phyloP scores from a whole-genome alignment of 495 filamentous ascomycete species.

The Podospora pseudocomata region DNA sequence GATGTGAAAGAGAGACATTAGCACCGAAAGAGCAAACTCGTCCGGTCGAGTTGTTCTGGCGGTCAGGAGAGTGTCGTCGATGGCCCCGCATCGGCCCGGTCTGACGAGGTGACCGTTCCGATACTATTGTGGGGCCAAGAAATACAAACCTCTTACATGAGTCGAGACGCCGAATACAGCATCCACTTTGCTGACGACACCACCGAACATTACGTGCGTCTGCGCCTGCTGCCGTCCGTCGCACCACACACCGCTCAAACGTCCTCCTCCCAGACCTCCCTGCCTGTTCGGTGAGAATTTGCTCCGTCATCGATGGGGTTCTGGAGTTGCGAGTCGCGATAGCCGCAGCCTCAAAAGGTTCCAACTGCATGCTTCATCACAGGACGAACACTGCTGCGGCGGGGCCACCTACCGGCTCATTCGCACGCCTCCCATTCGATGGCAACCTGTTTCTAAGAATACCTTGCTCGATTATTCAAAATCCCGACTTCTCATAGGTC shows the following conservation, averaged over 20 bases:
- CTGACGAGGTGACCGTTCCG: neutral
- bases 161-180: neutral
- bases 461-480: neutral
- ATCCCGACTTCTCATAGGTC: neutral
- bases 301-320: neutral
- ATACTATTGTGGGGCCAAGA: neutral
- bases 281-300: neutral
- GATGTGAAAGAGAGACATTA: neutral
- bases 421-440: neutral
- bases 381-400: neutral
- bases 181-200: neutral
- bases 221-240: neutral
- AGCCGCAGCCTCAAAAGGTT: neutral
- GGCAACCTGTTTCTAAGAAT: neutral
- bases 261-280: neutral
- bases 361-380: neutral
- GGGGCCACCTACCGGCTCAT: neutral
- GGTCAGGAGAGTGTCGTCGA: neutral
- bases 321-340: too few relatives aligned
- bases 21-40: neutral
- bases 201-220: neutral
- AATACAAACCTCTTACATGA: neutral
- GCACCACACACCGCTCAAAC: neutral
- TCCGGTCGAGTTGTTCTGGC: constrained; percentile 1
- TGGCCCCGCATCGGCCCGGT: constrained; percentile 5